phyloP scores from a whole-genome alignment of 345 rosid species.

The Cardamine occulta region DNA sequence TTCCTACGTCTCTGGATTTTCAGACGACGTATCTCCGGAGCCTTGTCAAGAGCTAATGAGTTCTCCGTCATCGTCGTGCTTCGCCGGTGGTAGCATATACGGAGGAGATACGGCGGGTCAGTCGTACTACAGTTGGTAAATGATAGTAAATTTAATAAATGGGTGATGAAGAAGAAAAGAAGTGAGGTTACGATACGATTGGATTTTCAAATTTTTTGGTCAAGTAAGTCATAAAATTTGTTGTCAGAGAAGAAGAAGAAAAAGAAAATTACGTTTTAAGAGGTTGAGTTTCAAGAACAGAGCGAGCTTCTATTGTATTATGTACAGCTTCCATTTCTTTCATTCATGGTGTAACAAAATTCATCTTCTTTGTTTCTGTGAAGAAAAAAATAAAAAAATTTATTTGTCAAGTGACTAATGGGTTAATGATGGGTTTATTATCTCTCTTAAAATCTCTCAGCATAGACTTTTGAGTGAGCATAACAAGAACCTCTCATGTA shows the following conservation, averaged over 20 bases:
- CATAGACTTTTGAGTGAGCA: too few species aligned
- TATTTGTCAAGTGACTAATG: neutral
- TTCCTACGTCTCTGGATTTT: constrained; percentile 69
- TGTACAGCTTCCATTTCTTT: constrained; percentile 47
- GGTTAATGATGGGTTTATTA: too few species aligned
- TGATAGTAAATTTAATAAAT: constrained; percentile 5
- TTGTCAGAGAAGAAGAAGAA: constrained; percentile 19
- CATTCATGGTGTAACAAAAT: constrained; percentile 43
- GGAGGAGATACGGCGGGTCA: constrained; percentile 19
- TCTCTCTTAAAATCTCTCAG: too few species aligned
- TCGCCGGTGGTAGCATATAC: constrained; percentile 8
- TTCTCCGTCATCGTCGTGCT: constrained; percentile 36
- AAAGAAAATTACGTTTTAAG: neutral
- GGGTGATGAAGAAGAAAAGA: constrained; percentile 8
- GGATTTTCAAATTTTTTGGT: constrained; percentile 40
- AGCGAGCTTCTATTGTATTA: constrained; percentile 26
- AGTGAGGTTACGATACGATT: constrained; percentile 39
- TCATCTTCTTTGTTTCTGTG: constrained; percentile 30
- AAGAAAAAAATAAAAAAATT: neutral
- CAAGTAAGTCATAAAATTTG: constrained; percentile 43
- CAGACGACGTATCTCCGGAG: constrained; percentile 71
- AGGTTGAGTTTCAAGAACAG: constrained; percentile 32
- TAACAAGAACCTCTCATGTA: too few species aligned
- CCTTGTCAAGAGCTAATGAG: constrained; percentile 64
- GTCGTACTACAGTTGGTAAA: constrained; percentile 39